Evolutionary conservation across 2,329 filamentous ascomycete species (phyloP).

Genomic region (Arthrobotrys entomopaga): DNA sequence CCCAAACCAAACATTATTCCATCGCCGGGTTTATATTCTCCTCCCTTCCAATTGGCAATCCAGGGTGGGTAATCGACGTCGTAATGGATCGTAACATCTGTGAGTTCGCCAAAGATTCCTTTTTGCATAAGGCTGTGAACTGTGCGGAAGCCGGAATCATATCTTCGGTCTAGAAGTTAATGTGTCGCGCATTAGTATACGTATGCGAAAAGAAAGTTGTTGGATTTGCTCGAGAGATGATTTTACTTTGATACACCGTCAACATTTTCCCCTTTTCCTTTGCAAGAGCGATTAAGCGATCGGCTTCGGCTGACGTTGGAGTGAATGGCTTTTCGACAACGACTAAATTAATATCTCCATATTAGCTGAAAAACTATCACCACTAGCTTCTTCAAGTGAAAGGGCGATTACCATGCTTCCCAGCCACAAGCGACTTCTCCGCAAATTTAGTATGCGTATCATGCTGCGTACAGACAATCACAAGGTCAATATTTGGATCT

Average conservation of each 20-base stretch:
- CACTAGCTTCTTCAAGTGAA: background rate
- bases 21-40: slow-evolving; percentile 56
- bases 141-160: slow-evolving; percentile 62
- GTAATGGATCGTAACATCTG: slow-evolving; percentile 57
- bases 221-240: too few species aligned
- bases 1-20: slow-evolving; percentile 62
- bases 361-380: background rate
- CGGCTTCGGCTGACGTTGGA: slow-evolving; percentile 60
- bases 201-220: too few species aligned
- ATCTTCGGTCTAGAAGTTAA: slow-evolving; percentile 59
- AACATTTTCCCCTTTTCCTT: slow-evolving; percentile 60
- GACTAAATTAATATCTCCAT: slow-evolving; percentile 42
- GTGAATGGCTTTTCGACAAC: slow-evolving; percentile 63
- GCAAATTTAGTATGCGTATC: slow-evolving; percentile 60
- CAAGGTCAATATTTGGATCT: slow-evolving; percentile 60
- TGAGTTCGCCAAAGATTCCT: slow-evolving; percentile 55
- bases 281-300: slow-evolving; percentile 60
- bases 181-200: too few species aligned
- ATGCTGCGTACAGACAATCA: slow-evolving; percentile 61
- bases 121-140: slow-evolving; percentile 55
- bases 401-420: slow-evolving; percentile 59
- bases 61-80: slow-evolving; percentile 57
- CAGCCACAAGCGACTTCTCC: slow-evolving; percentile 60
- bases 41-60: slow-evolving; percentile 56
- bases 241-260: slow-evolving; percentile 62